These are phyloP conservation scores for Botrytis byssoidea DNA, from an alignment of 2,329 filamentous ascomycete species.

Conservation along the genomic window DNA sequence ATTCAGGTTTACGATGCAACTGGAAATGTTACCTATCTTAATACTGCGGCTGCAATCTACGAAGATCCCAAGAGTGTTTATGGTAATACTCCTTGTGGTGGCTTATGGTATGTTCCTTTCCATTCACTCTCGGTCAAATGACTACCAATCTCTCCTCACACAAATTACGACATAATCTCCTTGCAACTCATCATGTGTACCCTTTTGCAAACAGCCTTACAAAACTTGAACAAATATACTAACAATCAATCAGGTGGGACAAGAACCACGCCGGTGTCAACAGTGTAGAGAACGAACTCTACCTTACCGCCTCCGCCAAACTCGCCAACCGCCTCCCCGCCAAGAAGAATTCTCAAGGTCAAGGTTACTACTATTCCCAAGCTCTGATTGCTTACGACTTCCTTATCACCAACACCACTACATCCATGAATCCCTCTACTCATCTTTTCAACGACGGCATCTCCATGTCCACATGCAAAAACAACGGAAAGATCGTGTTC, in stretches of 20 bases:
- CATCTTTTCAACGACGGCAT: slow-evolving; percentile 56
- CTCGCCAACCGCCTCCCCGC: slow-evolving; percentile 54
- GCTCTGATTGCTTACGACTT: slow-evolving; percentile 51
- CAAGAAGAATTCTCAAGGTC: slow-evolving; percentile 43
- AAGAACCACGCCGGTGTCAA: slow-evolving; percentile 53
- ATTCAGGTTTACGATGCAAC: slow-evolving; percentile 57
- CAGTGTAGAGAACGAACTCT: slow-evolving; percentile 58
- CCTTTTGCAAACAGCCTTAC: not conserved
- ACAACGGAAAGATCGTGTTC: slow-evolving; percentile 46
- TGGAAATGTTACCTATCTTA: slow-evolving; percentile 50
- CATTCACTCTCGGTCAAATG: not conserved
- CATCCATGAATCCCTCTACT: slow-evolving; percentile 48
- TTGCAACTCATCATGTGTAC: not conserved
- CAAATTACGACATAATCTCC: slow-evolving; percentile 12
- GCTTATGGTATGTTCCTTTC: slow-evolving; percentile 45
- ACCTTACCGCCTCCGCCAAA: slow-evolving; percentile 53
- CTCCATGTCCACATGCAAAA: slow-evolving; percentile 48
- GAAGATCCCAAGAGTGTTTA: slow-evolving; percentile 54
- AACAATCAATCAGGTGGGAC: slow-evolving; percentile 45
- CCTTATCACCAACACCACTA: slow-evolving; percentile 46
- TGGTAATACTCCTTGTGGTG: slow-evolving; percentile 51
- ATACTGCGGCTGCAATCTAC: slow-evolving; percentile 53
- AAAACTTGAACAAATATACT: not conserved
- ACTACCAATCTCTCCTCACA: not conserved
- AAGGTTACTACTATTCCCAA: slow-evolving; percentile 56